Percentiles rank a stretch among this genome's conserved stretches.
Conservation (phyloP, 2,329 filamentous ascomycete species). For the Trichoderma oligosporum region DNA sequence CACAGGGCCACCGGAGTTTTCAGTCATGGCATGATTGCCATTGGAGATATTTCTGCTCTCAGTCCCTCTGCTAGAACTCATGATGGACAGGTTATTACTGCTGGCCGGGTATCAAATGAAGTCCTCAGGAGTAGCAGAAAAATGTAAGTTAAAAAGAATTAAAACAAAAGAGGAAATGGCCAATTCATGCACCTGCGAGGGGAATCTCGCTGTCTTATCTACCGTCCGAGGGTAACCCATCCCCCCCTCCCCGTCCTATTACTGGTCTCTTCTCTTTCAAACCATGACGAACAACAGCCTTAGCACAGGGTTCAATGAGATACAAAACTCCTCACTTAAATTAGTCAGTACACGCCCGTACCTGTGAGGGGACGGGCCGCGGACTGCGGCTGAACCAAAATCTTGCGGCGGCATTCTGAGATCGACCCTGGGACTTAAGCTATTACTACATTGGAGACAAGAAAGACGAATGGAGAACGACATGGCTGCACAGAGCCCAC, state of each 20-base stretch:
- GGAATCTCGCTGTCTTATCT: conserved; percentile 14
- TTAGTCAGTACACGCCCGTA: background rate
- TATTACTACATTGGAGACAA: background rate
- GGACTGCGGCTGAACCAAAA: conserved; percentile 6
- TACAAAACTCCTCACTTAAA: background rate
- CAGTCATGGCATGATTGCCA: conserved; percentile 23
- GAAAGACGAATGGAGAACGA: conserved; percentile 10
- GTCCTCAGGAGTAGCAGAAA: background rate
- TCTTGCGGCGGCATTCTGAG: conserved; percentile 6
- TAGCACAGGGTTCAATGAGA: background rate
- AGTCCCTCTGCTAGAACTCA: conserved; percentile 23
- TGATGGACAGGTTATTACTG: conserved; percentile 19
- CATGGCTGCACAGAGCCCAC: background rate
- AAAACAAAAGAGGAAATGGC: background rate
- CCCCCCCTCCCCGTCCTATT: background rate
- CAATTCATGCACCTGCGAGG: background rate
- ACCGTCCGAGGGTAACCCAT: background rate
- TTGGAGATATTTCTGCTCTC: conserved; percentile 23
- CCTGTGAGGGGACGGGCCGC: conserved; percentile 18
- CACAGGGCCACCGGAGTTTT: conserved; percentile 12
- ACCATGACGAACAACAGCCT: background rate
- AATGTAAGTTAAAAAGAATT: background rate
- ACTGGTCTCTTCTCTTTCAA: background rate
- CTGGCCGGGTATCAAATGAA: conserved; percentile 15
- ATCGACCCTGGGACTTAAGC: conserved; percentile 11